Evolutionary conservation across 176 grass and related monocot genomes (phyloP), one percentile per base, ranked within the genome.

Genomic region (Avena insularis): DNA sequence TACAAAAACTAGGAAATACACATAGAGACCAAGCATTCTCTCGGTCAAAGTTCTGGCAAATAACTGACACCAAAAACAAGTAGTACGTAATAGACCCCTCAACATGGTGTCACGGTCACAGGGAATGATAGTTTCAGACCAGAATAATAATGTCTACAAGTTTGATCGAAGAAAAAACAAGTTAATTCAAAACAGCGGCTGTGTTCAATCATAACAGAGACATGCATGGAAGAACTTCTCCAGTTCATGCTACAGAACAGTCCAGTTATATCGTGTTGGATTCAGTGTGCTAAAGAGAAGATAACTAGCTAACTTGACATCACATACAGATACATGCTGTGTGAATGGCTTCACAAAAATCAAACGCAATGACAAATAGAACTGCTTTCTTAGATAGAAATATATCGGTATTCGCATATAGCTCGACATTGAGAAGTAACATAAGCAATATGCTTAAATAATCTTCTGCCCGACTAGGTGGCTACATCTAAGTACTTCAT

Each of bases 241-340:
- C 20, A 38, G 46, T 79, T 81, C 67, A 60, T 84, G 50, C 76
- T 56, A 60, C 20, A 67, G 2, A 91, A 53, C 27, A 81, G 27
- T 56, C 5, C 40, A 60, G 36, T 27, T 67, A 27, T 20, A 78
- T 43, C 31, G 29, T 79, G 62, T 46, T 69, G 61, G 54, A 85
- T 71, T 23, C 43, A 61, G 80, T 68, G 21, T 63, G 45, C 46
- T 40, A 43, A 25, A 25, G 80, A 46, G 61, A 74, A 25, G 33
- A 40, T 59, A 79, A 83, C 15, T 60, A 82, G 25, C 48, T 47
- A 57, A 49, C 25, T 53, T 1, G 14, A 9, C 17, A 53, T 71
- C 35, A 74, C 55, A 56, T 47, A 62, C 19, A 45, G 12, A n/a
- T 48, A 36, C 6, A 61, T 6, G 5, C 2, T 51, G 67, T 78